Conservation (phyloP, 495 filamentous ascomycete genomes). For the Penicillium canariense region DNA sequence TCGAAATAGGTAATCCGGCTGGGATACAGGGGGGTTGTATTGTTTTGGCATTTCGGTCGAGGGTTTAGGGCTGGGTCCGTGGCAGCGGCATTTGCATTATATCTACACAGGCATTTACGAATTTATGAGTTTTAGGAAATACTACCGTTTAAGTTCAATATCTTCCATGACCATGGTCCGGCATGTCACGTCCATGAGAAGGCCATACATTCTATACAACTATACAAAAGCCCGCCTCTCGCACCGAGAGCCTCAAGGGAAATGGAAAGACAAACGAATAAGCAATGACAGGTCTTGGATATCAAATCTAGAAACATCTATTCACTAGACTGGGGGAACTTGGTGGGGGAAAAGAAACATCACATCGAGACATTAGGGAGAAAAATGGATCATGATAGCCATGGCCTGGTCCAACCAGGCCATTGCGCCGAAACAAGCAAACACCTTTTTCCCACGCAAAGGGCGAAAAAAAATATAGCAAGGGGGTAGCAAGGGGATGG, state of each 20-base stretch:
- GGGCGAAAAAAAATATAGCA: not conserved
- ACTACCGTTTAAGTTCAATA: no score
- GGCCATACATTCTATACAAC: not conserved
- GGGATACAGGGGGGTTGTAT: not conserved
- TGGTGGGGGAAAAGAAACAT: not conserved
- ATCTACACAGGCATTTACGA: no score
- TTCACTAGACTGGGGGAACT: not conserved
- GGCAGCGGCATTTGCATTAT: not conserved
- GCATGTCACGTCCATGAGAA: not conserved
- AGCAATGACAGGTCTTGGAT: not conserved
- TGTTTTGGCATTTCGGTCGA: no score
- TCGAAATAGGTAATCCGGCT: no score
- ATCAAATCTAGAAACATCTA: constrained; percentile 12
- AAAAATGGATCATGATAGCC: constrained; percentile 18
- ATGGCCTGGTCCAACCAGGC: constrained; percentile 9
- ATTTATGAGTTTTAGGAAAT: no score
- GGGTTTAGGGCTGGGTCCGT: not conserved
- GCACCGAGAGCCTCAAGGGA: no score
- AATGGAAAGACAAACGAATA: not conserved
- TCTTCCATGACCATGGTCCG: not conserved
- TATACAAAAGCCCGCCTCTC: not conserved
- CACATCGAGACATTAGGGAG: not conserved
- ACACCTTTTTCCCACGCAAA: constrained; percentile 13
- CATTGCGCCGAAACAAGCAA: constrained; percentile 10
- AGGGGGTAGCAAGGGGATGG: not conserved